Evolutionary conservation across 805 yeast species (phyloP).

Genomic region (Candida adriatica): DNA sequence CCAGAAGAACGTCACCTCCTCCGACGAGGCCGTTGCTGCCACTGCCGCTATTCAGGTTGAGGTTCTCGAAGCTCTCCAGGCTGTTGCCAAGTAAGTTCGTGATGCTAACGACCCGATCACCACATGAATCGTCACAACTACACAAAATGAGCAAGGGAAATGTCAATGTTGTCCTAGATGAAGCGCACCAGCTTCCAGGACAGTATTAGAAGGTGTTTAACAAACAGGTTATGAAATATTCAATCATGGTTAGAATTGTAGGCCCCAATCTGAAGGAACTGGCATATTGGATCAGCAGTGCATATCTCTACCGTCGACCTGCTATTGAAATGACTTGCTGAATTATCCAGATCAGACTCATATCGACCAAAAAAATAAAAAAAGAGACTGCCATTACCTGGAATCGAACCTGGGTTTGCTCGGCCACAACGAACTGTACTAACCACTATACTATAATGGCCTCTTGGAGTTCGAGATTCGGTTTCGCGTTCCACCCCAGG

Average conservation of each 20-base stretch:
- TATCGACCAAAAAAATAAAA: conserved; percentile 1
- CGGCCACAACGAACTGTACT: conserved; percentile 72
- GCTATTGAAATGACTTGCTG: no score
- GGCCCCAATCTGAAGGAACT: no score
- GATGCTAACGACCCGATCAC: no score
- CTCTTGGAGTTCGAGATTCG: no score
- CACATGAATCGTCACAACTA: background rate
- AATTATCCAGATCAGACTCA: no score
- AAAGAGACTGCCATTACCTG: conserved; percentile 53
- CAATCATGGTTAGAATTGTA: no score
- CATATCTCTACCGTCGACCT: no score
- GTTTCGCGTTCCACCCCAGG: no score
- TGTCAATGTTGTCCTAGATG: no score
- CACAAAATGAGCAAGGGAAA: no score
- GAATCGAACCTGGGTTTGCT: conserved; percentile 70
- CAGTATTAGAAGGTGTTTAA: background rate
- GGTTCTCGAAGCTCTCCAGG: conserved; percentile 89
- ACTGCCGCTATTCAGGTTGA: conserved; percentile 95
- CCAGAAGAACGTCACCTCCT: conserved; percentile 76
- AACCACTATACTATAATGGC: conserved; percentile 55
- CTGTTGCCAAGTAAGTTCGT: conserved; percentile 60
- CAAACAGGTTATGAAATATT: conserved; percentile 1
- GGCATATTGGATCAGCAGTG: no score
- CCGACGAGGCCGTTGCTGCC: conserved; percentile 85
- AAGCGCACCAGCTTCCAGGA: no score